Evolutionary conservation across 1,139 yeast genomes (phyloP), one percentile per base, ranked within the genome.

Genomic region (Diutina pseudorugosa): DNA sequence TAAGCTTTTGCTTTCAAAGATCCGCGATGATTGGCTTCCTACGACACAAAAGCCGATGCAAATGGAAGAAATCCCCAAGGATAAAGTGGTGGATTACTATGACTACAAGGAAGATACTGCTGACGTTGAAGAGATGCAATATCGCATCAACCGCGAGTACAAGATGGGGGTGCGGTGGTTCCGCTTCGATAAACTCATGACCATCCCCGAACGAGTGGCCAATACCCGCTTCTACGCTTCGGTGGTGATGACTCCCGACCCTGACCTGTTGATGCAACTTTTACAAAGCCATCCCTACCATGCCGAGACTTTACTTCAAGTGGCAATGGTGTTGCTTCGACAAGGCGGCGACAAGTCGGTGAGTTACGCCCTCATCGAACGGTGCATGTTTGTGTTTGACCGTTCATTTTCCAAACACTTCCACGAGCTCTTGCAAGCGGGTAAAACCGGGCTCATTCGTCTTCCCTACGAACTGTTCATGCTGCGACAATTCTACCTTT

Each of bases 11-110:
- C 71, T 89, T 55, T 83, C 95, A 0, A 82, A 83, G 60, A 80
- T 89, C 47, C 78, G 85, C 62, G 91, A 86, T 57, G 94, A 86
- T 62, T 88, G 93, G 86, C 66, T 87, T 18, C 95, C 95, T 0
- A 79, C 89, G 0, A 69, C 78, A 19, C 75, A 76, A 54, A 83
- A 83, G 55, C 85, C 86, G 6, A 63, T 87, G 50, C 63, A 66
- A 2, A 82, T 87, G 89, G 82, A 79, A 40, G 82, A 81, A 59
- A 58, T 83, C 18, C 62, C 62, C 0, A 58, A 59, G 0, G 66
- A 65, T 1, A 80, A 80, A 14, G 55, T 77, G 2, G 61, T 73
- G 6, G 71, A 73, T 7, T 73, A 70, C 56, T 63, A 68, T 45
- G 69, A 66, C 36, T 70, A 68, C 48, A 74, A 76, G 59, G 76